Base-by-base conservation (phyloP, 2,329 filamentous ascomycete genomes). In the Xylaria sp. region DNA sequence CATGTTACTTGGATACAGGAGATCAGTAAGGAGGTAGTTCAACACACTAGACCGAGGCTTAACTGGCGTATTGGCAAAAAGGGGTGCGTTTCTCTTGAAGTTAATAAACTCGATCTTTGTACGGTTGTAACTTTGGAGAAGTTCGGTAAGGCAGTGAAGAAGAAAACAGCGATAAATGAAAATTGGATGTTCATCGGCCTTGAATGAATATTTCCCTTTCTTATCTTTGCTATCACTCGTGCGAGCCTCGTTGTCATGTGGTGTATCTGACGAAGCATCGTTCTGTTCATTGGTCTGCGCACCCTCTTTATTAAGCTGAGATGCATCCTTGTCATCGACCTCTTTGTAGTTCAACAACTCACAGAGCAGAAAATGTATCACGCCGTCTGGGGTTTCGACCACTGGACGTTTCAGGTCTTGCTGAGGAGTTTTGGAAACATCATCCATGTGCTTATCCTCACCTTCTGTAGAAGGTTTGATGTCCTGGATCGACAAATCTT, bases 101-200 rank as follows among this genome's bases (percentile, higher is more conserved):
- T 98, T 98, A 84, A 99, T 98, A 78, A 99, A 98, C 78, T 99
- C 97, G 51, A 99, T 89, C 85, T 99, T 99, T 9, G 94, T 93
- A 63, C 94, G 90, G 74, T 94, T 97, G 82, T 98, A 99, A 76
- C 92, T 97, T 66, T 92, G 90, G 16, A 99, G 85, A 16, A 99
- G 87, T 80, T 99, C 96, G 0, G 93, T 91, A 47, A 99, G 84
- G 76, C 94, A 97, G 78, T 96, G 94, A 37, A 99, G 87, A 60
- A 99, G 84, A 83, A 98, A 98, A 82, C 95, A 98, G 57, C 96
- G 90, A 78, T 98, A 99, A 62, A 98, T 91, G 81, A 97, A 99
- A 69, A 97, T 98, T 0, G 94, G 93, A 79, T 99, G 94, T 40
- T 98, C 92, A 60, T 97, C 94, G 0, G 93, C 85, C 81, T 97